These are phyloP conservation scores for Elongisporangium anandrum DNA, from an alignment of 352 stramenopile species.

Conservation along the genomic window DNA sequence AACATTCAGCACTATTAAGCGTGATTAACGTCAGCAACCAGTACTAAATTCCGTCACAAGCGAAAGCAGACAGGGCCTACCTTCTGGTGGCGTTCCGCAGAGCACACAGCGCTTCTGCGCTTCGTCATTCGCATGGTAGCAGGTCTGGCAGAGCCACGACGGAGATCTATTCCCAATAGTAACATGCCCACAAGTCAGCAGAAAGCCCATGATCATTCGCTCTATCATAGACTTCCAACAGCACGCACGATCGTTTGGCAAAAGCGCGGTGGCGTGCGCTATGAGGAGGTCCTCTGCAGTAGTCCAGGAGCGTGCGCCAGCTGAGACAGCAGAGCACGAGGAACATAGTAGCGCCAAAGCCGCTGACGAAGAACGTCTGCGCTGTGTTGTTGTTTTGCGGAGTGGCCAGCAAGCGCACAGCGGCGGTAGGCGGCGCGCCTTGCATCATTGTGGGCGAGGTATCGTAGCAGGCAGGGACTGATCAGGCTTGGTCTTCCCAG, in stretches of 20 bases:
- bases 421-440: background rate
- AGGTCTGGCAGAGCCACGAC: slow-evolving; percentile 49
- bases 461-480: background rate
- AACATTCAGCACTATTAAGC: background rate
- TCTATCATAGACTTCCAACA: background rate
- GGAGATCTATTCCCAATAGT: slow-evolving; percentile 19
- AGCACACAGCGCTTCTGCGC: slow-evolving; percentile 43
- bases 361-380: slow-evolving; percentile 14
- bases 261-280: slow-evolving; percentile 40
- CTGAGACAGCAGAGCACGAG: slow-evolving; percentile 36
- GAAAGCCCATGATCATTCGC: slow-evolving; percentile 1
- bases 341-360: slow-evolving; percentile 26
- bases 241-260: slow-evolving; percentile 33
- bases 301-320: slow-evolving; percentile 48
- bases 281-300: slow-evolving; percentile 31
- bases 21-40: background rate
- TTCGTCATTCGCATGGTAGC: slow-evolving; percentile 52
- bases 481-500: background rate
- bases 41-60: background rate
- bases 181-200: slow-evolving; percentile 1
- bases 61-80: slow-evolving; percentile 10
- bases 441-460: background rate
- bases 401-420: background rate
- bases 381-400: background rate
- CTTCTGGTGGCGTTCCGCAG: slow-evolving; percentile 35